Conservation (phyloP, 2,329 filamentous ascomycete genomes). For the Dendrostoma leiphaemia region DNA sequence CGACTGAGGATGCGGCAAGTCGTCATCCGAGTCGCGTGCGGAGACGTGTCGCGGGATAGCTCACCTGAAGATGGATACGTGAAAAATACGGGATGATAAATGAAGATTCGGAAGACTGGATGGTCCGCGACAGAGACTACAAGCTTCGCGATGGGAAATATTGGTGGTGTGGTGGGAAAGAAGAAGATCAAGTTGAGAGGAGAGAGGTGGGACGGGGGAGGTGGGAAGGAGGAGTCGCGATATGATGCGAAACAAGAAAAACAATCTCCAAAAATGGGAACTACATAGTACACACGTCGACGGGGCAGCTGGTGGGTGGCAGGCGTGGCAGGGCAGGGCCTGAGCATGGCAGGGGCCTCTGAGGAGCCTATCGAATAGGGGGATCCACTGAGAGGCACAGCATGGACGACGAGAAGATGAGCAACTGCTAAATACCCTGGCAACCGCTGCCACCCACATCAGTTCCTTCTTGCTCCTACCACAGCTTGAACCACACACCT, state of each 20-base stretch:
- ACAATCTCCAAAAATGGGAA: constrained; percentile 8
- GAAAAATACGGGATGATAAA: background rate
- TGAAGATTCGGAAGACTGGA: background rate
- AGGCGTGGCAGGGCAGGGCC: background rate
- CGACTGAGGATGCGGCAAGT: constrained; percentile 6
- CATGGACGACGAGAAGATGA: background rate
- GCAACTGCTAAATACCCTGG: background rate
- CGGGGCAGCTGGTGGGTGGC: background rate
- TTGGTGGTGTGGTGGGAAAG: background rate
- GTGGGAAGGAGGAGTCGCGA: constrained; percentile 8
- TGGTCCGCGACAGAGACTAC: constrained; percentile 8
- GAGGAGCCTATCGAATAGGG: background rate
- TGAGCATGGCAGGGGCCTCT: background rate
- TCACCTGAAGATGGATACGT: constrained; percentile 9
- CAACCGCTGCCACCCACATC: background rate
- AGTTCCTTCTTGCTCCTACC: too few relatives aligned
- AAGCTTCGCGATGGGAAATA: constrained; percentile 12
- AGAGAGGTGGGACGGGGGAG: constrained; percentile 1
- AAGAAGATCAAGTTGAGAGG: constrained; percentile 5
- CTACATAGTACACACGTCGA: too few relatives aligned
- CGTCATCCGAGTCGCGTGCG: constrained; percentile 3
- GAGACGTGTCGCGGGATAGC: constrained; percentile 7
- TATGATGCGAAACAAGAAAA: constrained; percentile 20
- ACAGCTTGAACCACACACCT: too few relatives aligned
- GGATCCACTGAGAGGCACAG: background rate